phyloP scores from a whole-genome alignment of 2,329 filamentous ascomycete species.

The Botrytis hyacinthi region DNA sequence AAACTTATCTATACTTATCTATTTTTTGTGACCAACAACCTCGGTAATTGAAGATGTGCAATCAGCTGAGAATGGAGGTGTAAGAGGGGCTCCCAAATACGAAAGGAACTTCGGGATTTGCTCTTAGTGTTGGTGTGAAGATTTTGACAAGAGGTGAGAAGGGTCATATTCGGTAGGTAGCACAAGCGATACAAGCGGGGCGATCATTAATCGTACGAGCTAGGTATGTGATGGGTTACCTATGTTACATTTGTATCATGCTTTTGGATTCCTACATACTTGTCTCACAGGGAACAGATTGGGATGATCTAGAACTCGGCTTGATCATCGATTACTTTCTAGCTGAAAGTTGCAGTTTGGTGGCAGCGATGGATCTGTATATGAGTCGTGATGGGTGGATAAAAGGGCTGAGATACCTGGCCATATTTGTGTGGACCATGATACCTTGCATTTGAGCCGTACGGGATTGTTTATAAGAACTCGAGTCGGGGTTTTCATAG shows the following conservation, averaged over 20 bases:
- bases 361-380: background rate
- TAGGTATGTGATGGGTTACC: background rate
- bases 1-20: background rate
- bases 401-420: slow-evolving; percentile 4
- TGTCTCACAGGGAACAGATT: background rate
- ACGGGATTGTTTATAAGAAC: background rate
- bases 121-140: background rate
- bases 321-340: background rate
- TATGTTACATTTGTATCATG: background rate
- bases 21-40: background rate
- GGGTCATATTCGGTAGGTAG: background rate
- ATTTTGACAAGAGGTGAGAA: background rate
- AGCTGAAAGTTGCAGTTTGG: background rate
- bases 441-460: background rate
- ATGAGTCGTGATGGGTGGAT: background rate
- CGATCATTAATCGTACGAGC: background rate
- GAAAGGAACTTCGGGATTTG: background rate
- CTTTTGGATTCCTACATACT: background rate
- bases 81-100: background rate
- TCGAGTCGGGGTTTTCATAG: background rate
- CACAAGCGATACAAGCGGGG: background rate
- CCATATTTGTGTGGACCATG: background rate
- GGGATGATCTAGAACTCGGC: background rate
- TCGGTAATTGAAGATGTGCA: background rate
- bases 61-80: background rate